These are phyloP conservation scores for Begonia loranthoides DNA, from an alignment of 306 rosid genomes.

Conservation along the genomic window DNA sequence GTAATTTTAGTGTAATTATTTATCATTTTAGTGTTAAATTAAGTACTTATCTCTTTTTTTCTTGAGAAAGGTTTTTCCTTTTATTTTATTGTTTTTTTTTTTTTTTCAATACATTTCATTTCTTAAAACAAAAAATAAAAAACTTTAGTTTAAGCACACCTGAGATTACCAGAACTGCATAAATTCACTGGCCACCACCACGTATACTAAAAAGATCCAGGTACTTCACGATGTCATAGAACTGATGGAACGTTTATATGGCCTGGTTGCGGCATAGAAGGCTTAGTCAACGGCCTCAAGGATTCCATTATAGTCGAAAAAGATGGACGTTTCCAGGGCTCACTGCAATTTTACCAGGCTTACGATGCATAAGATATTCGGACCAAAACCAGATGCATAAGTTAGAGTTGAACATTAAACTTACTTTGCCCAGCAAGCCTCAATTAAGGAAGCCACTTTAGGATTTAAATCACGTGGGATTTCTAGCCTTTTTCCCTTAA, in stretches of 20 bases:
- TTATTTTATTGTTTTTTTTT: no score
- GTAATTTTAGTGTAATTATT: no score
- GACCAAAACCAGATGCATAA: neutral
- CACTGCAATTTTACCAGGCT: constrained; percentile 46
- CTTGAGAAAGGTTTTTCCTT: no score
- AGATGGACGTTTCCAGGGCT: constrained; percentile 94
- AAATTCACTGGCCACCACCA: neutral
- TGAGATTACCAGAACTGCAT: constrained; percentile 27
- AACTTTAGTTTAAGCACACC: constrained; percentile 24
- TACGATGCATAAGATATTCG: neutral
- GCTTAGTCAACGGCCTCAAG: constrained; percentile 64
- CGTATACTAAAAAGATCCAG: no score
- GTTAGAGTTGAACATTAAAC: constrained; percentile 15
- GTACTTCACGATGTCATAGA: constrained; percentile 9
- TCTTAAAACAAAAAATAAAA: no score
- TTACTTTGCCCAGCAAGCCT: constrained; percentile 95
- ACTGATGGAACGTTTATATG: constrained; percentile 37
- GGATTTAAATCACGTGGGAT: constrained; percentile 79
- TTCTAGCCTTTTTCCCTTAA: constrained; percentile 75
- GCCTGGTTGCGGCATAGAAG: constrained; percentile 55
- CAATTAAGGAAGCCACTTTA: constrained; percentile 65
- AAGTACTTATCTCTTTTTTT: no score
- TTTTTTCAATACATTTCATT: no score
- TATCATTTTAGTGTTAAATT: no score
- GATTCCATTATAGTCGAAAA: constrained; percentile 80